Base-by-base conservation (phyloP, 768 basidiomycete genomes). In the Dentipellis sp. region DNA sequence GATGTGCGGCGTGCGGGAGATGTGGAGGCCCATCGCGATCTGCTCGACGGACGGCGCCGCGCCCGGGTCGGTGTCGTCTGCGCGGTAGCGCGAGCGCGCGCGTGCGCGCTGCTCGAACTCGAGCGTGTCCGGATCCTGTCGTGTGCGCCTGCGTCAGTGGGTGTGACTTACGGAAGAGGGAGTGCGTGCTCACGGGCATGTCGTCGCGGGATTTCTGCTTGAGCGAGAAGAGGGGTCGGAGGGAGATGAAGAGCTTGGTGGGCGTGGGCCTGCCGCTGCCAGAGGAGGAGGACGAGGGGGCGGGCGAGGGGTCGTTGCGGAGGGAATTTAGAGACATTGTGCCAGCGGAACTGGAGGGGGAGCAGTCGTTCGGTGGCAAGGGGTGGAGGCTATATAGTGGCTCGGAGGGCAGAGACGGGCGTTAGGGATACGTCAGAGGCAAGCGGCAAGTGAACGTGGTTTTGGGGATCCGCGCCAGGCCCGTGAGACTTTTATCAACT, bases 1-100 rank as follows among this genome's bases (percentile, higher is more conserved):
- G 29, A 88, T 69, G 65, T 88, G 86, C 3, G 87, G 87, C 1
- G 87, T 89, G 38, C 84, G 80, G 6, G 87, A 88, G 34, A 85
- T 71, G 67, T 89, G 87, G 21, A 89, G 75, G 17, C 87, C 87
- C 86, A 89, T 88, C 12, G 84, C 83, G 58, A 89, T 89, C 69
- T 89, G 86, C 63, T 85, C 81, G 40, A 87, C 76, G 49, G 82
- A 84, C 1, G 86, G 86, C 14, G 78, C 81, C 19, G 72, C 65
- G 22, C 71, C 56, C 23, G 76, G 67, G 58, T 76, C 73, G 50
- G 65, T 66, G 58, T 71, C 64, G 57, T 71, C 76, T 52, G 70
- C 67, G 59, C 68, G 73, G 56, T 75, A 66, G 29, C 63, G 61
- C 4, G 63, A 57, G 6, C 59, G 54, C 7, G 56, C 49, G 19